A percentile compares a stretch with the other conserved stretches of the same genome.
Evolutionary conservation across 495 filamentous ascomycete species (phyloP).

Genomic region (Neurospora sp.): DNA sequence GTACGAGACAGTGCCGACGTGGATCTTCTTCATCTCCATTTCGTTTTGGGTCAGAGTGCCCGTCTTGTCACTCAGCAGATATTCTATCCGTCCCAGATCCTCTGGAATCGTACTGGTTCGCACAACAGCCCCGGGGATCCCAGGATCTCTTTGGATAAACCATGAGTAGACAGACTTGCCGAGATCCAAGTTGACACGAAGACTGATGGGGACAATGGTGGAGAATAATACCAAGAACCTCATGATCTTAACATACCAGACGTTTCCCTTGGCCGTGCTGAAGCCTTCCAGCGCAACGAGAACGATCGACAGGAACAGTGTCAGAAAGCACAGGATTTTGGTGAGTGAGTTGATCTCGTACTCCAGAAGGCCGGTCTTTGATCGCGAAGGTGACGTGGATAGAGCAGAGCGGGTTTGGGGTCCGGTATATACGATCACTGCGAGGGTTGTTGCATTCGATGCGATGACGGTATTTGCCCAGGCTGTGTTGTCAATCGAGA

Average conservation of each 20-base stretch:
- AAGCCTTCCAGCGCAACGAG: constrained; percentile 85
- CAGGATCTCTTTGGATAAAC: constrained; percentile 86
- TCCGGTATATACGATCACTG: constrained; percentile 88
- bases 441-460: constrained; percentile 76
- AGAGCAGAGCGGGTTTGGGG: constrained; percentile 89
- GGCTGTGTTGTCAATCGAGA: constrained; percentile 94
- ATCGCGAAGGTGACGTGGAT: constrained; percentile 82
- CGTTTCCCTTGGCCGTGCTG: constrained; percentile 47
- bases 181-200: constrained; percentile 94
- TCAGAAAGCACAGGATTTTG: constrained; percentile 88
- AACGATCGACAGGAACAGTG: constrained; percentile 73
- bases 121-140: constrained; percentile 85
- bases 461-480: constrained; percentile 98
- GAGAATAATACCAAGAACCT: constrained; percentile 97
- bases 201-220: constrained; percentile 93
- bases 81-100: constrained; percentile 91
- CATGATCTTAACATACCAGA: constrained; percentile 93
- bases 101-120: constrained; percentile 96
- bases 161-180: constrained; percentile 92
- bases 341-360: constrained; percentile 97
- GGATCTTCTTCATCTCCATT: constrained; percentile 98
- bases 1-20: constrained; percentile 95
- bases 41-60: constrained; percentile 96
- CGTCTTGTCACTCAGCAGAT: constrained; percentile 93
- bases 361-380: constrained; percentile 87